phyloP scores from a whole-genome alignment of 2,329 filamentous ascomycete species.

The Colletotrichum lini region DNA sequence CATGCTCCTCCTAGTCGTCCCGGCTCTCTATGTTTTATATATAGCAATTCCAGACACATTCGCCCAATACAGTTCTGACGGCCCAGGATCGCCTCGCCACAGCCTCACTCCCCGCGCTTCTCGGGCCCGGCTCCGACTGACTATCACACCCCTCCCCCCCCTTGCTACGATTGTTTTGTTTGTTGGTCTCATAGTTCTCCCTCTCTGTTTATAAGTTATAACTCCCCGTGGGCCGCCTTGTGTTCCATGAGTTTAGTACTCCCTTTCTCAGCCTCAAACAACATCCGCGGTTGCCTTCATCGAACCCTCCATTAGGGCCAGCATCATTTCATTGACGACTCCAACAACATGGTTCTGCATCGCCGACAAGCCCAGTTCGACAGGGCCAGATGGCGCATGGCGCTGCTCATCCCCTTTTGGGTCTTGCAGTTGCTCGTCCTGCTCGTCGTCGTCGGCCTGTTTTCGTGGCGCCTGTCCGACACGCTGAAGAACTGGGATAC shows the following conservation, averaged over 20 bases:
- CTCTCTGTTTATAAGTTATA: constrained; percentile 23
- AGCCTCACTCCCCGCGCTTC: constrained; percentile 40
- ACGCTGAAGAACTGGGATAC: constrained; percentile 61
- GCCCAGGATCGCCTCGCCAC: constrained; percentile 28
- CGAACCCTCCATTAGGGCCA: constrained; percentile 19
- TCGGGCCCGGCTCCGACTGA: constrained; percentile 28
- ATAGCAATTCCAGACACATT: constrained; percentile 33
- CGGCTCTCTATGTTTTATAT: constrained; percentile 40
- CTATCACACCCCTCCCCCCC: constrained; percentile 1
- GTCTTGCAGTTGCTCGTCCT: constrained; percentile 62
- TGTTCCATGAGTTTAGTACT: constrained; percentile 12
- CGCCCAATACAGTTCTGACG: constrained; percentile 30
- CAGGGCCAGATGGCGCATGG: constrained; percentile 65
- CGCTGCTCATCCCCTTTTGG: constrained; percentile 66
- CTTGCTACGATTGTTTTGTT: constrained; percentile 26
- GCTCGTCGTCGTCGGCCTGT: constrained; percentile 64
- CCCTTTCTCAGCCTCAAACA: constrained; percentile 27
- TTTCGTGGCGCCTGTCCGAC: constrained; percentile 66
- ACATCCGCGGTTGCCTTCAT: constrained; percentile 16
- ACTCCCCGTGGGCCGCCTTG: constrained; percentile 19
- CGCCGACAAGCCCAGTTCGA: constrained; percentile 67
- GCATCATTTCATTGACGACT: neutral
- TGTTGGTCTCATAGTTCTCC: constrained; percentile 16
- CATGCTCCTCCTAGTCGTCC: constrained; percentile 16
- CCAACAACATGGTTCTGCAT: constrained; percentile 58